Conservation (phyloP, 495 filamentous ascomycete genomes). For the Xylaria telfairii region DNA sequence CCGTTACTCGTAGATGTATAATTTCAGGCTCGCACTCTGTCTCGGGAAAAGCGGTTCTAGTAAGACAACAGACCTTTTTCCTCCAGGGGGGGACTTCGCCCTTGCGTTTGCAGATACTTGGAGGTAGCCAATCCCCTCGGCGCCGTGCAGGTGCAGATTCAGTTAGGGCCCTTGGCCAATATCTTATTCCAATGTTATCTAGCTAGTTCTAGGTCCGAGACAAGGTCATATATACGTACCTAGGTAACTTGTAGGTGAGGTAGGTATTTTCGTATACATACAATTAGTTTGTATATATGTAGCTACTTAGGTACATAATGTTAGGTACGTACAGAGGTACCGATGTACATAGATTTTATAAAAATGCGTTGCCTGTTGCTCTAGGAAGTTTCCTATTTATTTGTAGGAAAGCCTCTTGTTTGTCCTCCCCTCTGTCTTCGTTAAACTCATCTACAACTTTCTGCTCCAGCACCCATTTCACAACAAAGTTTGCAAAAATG, state of each 20-base stretch:
- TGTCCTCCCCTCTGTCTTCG: background rate
- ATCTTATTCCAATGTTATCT: background rate
- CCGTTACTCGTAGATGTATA: background rate
- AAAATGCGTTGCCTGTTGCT: background rate
- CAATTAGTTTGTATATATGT: background rate
- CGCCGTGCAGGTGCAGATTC: background rate
- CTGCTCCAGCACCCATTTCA: background rate
- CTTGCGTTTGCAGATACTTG: constrained; percentile 14
- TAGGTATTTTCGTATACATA: background rate
- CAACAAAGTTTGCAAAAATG: constrained; percentile 26
- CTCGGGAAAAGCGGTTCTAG: background rate
- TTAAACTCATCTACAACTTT: background rate
- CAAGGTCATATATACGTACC: background rate
- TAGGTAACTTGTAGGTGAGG: background rate
- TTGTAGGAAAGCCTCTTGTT: background rate
- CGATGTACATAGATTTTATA: background rate
- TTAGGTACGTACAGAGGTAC: too few species aligned
- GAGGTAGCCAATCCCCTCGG: background rate
- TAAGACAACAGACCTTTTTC: background rate
- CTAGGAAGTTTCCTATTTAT: background rate
- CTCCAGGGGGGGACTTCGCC: background rate
- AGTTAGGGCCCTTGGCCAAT: background rate
- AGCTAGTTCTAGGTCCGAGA: background rate
- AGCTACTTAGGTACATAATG: too few species aligned
- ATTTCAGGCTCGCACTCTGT: background rate